Evolutionary conservation across 768 basidiomycete genomes (phyloP), one percentile per base, ranked within the genome.

Genomic region (Serendipita vermifera): DNA sequence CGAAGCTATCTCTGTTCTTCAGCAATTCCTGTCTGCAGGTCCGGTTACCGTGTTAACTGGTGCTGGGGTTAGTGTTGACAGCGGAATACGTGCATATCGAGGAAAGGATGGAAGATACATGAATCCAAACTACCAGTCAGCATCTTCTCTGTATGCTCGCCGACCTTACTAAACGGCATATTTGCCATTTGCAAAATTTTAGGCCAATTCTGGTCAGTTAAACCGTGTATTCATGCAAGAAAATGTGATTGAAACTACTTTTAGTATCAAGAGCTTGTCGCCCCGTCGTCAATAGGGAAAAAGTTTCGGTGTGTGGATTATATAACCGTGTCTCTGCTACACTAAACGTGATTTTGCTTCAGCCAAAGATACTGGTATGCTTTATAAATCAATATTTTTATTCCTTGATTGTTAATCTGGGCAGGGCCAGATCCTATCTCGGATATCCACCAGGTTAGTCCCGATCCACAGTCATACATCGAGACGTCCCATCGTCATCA

Each of bases 11-110:
- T 68, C 77, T 78, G 54, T 75, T 87, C 55, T 71, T 79, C 3
- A 66, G 72, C 2, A 40, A 24, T 93, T 93, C 62, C 67, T 94
- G 17, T 69, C 73, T 0, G 70, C 73, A 3, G 88, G 89, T n/a
- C 83, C 80, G 67, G 79, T 80, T 46, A 71, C 83, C 0, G 71
- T 91, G 14, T 66, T 97, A 55, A 92, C 90, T 0, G 92, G 92
- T 2, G 94, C 94, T 0, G 94, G 94, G 5, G 87, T 96, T 61
- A 88, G 86, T 66, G 92, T 97, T 27, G 94, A 97, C 68, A 89
- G 86, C 26, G 94, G 94, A n/a, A 94, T 98, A 59, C 75, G 89
- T 61, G 91, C 92, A n/a, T 96, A 97, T 69, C 73, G 92, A 57
- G 92, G 92, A 0, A 64, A 73, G 59, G 87, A 93, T 64, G 92